Evolutionary conservation across 23 red algal genomes (phyloP).

Genomic region (Chondrus crispus): DNA sequence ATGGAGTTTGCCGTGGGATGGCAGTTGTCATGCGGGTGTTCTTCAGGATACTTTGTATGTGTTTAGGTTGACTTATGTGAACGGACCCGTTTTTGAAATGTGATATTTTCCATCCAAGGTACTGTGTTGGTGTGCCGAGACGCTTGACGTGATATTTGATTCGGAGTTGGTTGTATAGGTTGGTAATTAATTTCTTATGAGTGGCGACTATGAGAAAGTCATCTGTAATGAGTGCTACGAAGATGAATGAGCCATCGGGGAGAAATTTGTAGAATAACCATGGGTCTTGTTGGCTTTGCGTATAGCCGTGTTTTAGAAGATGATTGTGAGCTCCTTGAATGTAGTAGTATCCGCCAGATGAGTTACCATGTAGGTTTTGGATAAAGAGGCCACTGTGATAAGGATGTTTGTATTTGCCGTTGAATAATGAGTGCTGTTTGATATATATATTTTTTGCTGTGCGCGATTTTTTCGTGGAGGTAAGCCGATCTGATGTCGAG

Average conservation of each 20-base stretch:
- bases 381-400: background rate
- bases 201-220: background rate
- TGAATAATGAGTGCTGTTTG: background rate
- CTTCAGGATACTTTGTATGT: background rate
- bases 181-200: background rate
- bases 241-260: background rate
- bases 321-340: background rate
- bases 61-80: background rate
- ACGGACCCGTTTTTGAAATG: background rate
- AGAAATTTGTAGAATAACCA: background rate
- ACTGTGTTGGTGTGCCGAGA: background rate
- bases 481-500: constrained; percentile 29
- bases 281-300: background rate
- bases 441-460: background rate
- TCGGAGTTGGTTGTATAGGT: background rate
- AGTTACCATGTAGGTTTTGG: background rate
- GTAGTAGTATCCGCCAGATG: background rate
- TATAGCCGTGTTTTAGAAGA: background rate
- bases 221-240: background rate
- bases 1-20: background rate
- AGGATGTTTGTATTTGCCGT: background rate
- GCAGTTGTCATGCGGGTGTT: background rate
- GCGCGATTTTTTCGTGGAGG: background rate
- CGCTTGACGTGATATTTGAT: background rate
- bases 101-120: background rate